A percentile compares a stretch with the other conserved stretches of the same genome.
phyloP scores from a whole-genome alignment of 1,284 basidiomycete genomes.

The Trametes sp. region DNA sequence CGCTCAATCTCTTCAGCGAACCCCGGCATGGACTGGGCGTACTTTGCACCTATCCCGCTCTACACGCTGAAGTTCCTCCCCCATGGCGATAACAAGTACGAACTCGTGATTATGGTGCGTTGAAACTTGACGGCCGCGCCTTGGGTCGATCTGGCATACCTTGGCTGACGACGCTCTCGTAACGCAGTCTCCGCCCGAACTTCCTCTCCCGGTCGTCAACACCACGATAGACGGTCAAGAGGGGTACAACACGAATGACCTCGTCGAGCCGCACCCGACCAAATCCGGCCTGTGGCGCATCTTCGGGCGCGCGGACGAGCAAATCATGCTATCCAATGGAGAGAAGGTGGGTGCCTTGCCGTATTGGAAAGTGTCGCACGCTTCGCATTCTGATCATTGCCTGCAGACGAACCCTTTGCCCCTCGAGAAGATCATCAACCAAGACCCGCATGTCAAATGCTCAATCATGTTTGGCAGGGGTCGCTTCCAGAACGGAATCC shows the following conservation, averaged over 20 bases:
- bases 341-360: slow-evolving; percentile 33
- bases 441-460: slow-evolving; percentile 44
- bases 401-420: slow-evolving; percentile 25
- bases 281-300: slow-evolving; percentile 51
- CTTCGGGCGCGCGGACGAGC: slow-evolving; percentile 55
- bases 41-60: slow-evolving; percentile 21
- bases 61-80: slow-evolving; percentile 22
- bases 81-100: slow-evolving; percentile 29
- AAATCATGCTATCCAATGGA: slow-evolving; percentile 41
- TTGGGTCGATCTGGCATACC: too few species aligned
- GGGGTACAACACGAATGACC: slow-evolving; percentile 48
- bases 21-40: slow-evolving; percentile 36
- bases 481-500: slow-evolving; percentile 51
- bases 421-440: slow-evolving; percentile 47
- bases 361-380: background rate
- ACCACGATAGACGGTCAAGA: slow-evolving; percentile 35
- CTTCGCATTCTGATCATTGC: background rate
- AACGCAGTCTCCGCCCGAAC: slow-evolving; percentile 13
- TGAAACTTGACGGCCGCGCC: background rate
- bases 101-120: slow-evolving; percentile 31
- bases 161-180: too few species aligned
- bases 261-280: slow-evolving; percentile 53
- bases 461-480: slow-evolving; percentile 51
- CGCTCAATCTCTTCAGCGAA: slow-evolving; percentile 25
- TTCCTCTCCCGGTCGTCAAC: slow-evolving; percentile 38